Base-by-base conservation (phyloP, 2,329 filamentous ascomycete species). In the Ciborinia camelliae region DNA sequence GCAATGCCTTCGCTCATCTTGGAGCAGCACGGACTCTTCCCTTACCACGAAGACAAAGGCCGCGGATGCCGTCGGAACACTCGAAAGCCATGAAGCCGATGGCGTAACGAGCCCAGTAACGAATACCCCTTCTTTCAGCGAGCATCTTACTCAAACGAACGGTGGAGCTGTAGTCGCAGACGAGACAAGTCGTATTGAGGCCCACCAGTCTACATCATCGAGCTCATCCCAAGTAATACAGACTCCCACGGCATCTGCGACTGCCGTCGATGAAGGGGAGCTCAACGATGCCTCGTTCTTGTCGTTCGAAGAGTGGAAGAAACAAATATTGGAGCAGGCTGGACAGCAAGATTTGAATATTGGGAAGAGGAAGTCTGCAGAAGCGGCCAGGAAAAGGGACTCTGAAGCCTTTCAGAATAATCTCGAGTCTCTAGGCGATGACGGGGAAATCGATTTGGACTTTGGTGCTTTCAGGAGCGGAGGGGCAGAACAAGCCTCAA, bases 281-380 rank as follows among this genome's bases (percentile, higher is more conserved):
- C 62, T 75, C 35, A 71, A 73, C 39, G 90, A 91, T 70, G 85
- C 88, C 53, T 89, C 92, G 8, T 98, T 98, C 76, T 86, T 98
- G 72, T 97, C 95, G 0, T 99, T 99, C 72, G 95, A 98, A 75
- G 94, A 98, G 73, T 99, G 95, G 95, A 98, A 97, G 79, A 91
- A 90, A 73, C 90, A 93, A 81, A 97, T 96, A 79, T 80, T 98
- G 23, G 90, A 89, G 60, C 91, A 92, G 74, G 89, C 86, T 4
- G 94, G 92, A 15, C 94, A 97, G 73, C 92, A 80, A 74, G 90
- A 78, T 70, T 91, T 83, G 77, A 87, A 83, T 77, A 82, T 83
- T 74, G 90, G 79, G 75, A 86, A 81, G 70, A 82, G 73, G 75
- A 84, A 75, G 73, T 79, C 74, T 68, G 79, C 75, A 8, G 68